phyloP scores from a whole-genome alignment of 345 rosid genomes.

The Heritiera littoralis region DNA sequence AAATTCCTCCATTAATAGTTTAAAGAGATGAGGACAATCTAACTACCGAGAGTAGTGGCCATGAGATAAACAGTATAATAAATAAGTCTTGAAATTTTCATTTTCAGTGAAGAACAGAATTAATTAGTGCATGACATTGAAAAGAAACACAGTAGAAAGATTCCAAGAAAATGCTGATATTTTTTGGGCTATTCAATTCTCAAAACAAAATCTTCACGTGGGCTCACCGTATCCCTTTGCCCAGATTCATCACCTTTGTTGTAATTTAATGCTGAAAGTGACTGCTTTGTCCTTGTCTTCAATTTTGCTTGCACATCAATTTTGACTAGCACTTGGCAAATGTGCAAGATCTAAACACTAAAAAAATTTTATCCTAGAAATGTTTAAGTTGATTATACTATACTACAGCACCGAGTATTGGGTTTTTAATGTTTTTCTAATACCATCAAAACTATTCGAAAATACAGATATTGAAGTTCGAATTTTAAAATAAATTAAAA shows the following conservation, averaged over 20 bases:
- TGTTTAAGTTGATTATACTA: too few relatives aligned
- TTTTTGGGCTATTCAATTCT: neutral
- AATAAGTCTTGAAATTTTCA: neutral
- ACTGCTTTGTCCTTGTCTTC: conserved; percentile 4
- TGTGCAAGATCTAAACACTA: neutral
- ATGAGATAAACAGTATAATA: too few relatives aligned
- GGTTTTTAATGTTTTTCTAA: too few relatives aligned
- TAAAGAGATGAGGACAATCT: too few relatives aligned
- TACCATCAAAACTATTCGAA: too few relatives aligned
- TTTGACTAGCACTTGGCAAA: neutral
- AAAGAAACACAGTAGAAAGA: neutral
- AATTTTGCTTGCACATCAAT: neutral
- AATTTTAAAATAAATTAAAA: too few relatives aligned
- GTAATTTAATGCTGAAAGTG: neutral
- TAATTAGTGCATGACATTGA: too few relatives aligned
- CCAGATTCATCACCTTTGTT: neutral
- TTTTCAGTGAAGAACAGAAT: neutral
- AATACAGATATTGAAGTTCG: too few relatives aligned
- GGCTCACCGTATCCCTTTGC: conserved; percentile 8
- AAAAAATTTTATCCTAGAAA: neutral
- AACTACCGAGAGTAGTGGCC: neutral
- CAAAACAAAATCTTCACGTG: conserved; percentile 9
- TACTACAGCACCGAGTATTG: too few relatives aligned
- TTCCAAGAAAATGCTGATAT: neutral
- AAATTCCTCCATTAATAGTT: too few relatives aligned